Conservation (phyloP, 768 basidiomycete species). For the Boletus rubropictus region DNA sequence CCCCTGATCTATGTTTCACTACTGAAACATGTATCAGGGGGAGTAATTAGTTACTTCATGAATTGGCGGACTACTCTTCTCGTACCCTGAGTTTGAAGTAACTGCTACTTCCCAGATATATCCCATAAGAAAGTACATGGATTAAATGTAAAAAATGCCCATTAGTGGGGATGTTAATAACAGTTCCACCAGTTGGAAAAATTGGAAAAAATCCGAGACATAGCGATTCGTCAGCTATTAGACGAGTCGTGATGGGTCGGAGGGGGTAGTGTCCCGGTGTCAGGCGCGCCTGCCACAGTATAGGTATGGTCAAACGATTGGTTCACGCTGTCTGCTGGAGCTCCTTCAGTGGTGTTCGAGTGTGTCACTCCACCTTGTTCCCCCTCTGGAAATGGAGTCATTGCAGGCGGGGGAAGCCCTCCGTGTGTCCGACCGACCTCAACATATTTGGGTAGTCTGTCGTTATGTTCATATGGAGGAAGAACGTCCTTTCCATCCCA, state of each 20-base stretch:
- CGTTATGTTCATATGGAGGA: slow-evolving; percentile 42
- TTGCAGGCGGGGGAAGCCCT: background rate
- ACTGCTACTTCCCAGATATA: background rate
- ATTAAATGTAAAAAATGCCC: no score
- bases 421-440: slow-evolving; percentile 18
- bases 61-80: no score
- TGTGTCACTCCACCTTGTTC: slow-evolving; percentile 1
- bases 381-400: background rate
- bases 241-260: background rate
- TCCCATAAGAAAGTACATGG: background rate
- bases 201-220: background rate
- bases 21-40: no score
- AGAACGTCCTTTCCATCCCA: slow-evolving; percentile 40
- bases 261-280: background rate
- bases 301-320: background rate
- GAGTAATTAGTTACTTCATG: no score
- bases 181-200: background rate
- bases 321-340: background rate
- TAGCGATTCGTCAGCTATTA: slow-evolving; percentile 4
- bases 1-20: no score
- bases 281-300: background rate
- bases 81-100: no score
- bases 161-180: background rate
- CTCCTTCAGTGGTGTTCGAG: background rate
- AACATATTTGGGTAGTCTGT: slow-evolving; percentile 44